phyloP scores from a whole-genome alignment of 2,329 filamentous ascomycete genomes.

The Metarhizium guizhouense region DNA sequence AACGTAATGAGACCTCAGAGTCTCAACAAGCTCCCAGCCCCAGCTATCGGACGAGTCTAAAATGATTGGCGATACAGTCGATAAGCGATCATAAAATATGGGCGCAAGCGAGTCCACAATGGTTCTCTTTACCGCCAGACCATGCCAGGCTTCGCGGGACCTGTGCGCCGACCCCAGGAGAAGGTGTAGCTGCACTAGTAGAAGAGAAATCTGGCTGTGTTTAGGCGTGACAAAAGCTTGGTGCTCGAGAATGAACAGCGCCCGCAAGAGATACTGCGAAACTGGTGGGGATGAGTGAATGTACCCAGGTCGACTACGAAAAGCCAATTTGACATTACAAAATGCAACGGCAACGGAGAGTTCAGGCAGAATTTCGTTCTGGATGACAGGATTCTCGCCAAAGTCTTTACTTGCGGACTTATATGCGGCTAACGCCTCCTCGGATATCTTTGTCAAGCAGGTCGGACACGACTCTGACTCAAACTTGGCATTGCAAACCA shows the following conservation, averaged over 20 bases:
- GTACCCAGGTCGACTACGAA: slow-evolving; percentile 6
- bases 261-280: slow-evolving; percentile 33
- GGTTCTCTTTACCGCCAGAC: slow-evolving; percentile 45
- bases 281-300: slow-evolving; percentile 10
- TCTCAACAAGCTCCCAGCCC: slow-evolving; percentile 29
- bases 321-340: slow-evolving; percentile 24
- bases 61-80: slow-evolving; percentile 37
- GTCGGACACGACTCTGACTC: slow-evolving; percentile 10
- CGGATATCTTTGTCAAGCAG: slow-evolving; percentile 16
- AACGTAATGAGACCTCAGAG: slow-evolving; percentile 36
- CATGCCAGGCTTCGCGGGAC: slow-evolving; percentile 39
- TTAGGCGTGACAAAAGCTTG: slow-evolving; percentile 36
- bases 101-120: slow-evolving; percentile 48
- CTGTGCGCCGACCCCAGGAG: slow-evolving; percentile 39
- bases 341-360: slow-evolving; percentile 25
- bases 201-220: slow-evolving; percentile 36
- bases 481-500: slow-evolving; percentile 14
- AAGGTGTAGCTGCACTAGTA: slow-evolving; percentile 43
- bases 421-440: slow-evolving; percentile 13
- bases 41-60: slow-evolving; percentile 22
- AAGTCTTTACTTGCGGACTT: slow-evolving; percentile 3
- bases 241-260: slow-evolving; percentile 39
- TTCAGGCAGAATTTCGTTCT: slow-evolving; percentile 20
- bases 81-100: slow-evolving; percentile 46
- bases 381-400: neutral